These are phyloP conservation scores for Ceratobasidium sp. DNA, from an alignment of 1,284 basidiomycete genomes.

Conservation along the genomic window DNA sequence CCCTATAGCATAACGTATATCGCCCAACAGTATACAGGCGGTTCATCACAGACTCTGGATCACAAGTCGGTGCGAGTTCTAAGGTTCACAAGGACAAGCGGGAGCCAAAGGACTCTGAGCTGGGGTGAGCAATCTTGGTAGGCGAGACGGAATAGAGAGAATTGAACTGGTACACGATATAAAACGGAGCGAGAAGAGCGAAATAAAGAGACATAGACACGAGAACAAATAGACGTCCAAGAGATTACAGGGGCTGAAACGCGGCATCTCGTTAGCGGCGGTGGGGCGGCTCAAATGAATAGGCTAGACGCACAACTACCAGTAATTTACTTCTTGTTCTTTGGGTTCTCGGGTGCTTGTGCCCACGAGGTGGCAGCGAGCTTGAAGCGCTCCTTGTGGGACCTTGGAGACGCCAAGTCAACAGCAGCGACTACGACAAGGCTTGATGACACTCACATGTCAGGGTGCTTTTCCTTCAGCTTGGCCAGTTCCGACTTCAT, in stretches of 20 bases:
- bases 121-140: not conserved
- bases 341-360: conserved; percentile 47
- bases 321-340: conserved; percentile 45
- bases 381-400: conserved; percentile 47
- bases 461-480: conserved; percentile 49
- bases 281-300: not conserved
- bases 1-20: conserved; percentile 18
- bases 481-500: conserved; percentile 49
- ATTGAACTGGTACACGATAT: conserved; percentile 23
- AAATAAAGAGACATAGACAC: conserved; percentile 19
- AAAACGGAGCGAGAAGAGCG: not conserved
- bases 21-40: conserved; percentile 23
- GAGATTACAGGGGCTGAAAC: conserved; percentile 1
- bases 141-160: conserved; percentile 12
- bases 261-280: not conserved
- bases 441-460: conserved; percentile 33
- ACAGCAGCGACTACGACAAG: conserved; percentile 1
- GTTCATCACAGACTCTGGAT: not conserved
- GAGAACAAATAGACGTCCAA: conserved; percentile 15
- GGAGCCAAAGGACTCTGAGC: not conserved
- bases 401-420: conserved; percentile 25
- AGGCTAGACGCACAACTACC: not conserved
- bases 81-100: not conserved
- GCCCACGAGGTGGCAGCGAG: conserved; percentile 48
- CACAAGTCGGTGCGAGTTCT: not conserved